phyloP scores from a whole-genome alignment of 2,329 filamentous ascomycete genomes.

The Coniosporium tulheliwenetii region DNA sequence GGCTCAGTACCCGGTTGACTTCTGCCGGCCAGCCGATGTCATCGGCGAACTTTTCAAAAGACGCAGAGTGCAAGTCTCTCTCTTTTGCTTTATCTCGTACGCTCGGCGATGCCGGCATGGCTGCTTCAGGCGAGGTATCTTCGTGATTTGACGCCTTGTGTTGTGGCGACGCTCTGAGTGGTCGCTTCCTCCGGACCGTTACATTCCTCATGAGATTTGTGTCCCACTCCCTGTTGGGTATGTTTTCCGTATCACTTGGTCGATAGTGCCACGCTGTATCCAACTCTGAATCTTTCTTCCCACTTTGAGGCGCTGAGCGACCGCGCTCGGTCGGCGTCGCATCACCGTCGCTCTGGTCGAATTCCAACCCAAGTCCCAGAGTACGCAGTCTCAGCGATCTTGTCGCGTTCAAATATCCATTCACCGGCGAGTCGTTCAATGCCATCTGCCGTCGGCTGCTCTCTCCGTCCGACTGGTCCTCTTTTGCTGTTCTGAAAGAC shows the following conservation, averaged over 20 bases:
- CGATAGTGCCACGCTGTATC: conserved; percentile 2
- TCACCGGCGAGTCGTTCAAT: background rate
- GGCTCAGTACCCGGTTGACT: conserved; percentile 10
- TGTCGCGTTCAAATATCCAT: conserved; percentile 2
- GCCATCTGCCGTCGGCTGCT: conserved; percentile 4
- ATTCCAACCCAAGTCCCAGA: conserved; percentile 15
- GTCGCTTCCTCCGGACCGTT: conserved; percentile 20
- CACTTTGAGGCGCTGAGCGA: background rate
- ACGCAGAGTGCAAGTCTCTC: conserved; percentile 12
- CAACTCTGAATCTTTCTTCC: background rate
- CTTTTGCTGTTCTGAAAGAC: conserved; percentile 29
- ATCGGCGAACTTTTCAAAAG: conserved; percentile 31
- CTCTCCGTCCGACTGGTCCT: conserved; percentile 20
- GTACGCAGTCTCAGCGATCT: conserved; percentile 1
- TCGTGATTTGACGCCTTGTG: background rate
- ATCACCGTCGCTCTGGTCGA: conserved; percentile 16
- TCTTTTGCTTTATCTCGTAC: conserved; percentile 18
- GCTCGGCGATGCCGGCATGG: conserved; percentile 11
- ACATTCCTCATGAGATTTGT: conserved; percentile 25
- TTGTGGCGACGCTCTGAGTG: conserved; percentile 5
- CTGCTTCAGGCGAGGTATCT: conserved; percentile 5
- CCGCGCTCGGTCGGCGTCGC: conserved; percentile 15
- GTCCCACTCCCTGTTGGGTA: conserved; percentile 22
- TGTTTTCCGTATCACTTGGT: conserved; percentile 6
- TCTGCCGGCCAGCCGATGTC: conserved; percentile 33